phyloP scores from a whole-genome alignment of 768 basidiomycete genomes.

The Boletellus ananiceps region DNA sequence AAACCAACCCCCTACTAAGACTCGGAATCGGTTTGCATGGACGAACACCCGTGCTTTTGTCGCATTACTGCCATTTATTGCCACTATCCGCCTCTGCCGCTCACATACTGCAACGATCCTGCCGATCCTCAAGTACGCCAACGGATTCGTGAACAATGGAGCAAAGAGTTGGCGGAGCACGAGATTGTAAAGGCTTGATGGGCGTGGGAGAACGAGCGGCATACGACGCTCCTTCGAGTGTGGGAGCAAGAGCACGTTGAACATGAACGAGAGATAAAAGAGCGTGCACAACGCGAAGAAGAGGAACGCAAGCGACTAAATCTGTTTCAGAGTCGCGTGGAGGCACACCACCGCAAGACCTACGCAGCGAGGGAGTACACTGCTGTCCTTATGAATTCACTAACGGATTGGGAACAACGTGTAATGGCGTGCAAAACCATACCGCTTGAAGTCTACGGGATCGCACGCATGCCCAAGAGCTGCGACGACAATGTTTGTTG shows the following conservation, averaged over 20 bases:
- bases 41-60: not conserved
- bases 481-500: constrained; percentile 23
- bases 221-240: too few species aligned
- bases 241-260: too few species aligned
- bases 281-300: constrained; percentile 17
- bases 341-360: constrained; percentile 22
- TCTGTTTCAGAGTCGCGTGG: constrained; percentile 21
- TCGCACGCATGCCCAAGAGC: constrained; percentile 8
- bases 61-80: too few species aligned
- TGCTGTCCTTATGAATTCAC: constrained; percentile 28
- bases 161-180: too few species aligned
- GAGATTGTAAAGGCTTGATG: too few species aligned
- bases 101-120: too few species aligned
- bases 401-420: constrained; percentile 13
- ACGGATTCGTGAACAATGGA: too few species aligned
- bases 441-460: constrained; percentile 23
- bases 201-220: too few species aligned
- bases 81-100: too few species aligned
- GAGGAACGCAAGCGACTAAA: constrained; percentile 17
- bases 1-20: too few species aligned
- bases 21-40: too few species aligned
- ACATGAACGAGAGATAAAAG: constrained; percentile 6
- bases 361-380: constrained; percentile 29
- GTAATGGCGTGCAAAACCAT: constrained; percentile 26
- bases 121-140: too few species aligned